A percentile compares a stretch with the other conserved stretches of the same genome.
Conservation (phyloP, 805 yeast species). For the Candida awuae region DNA sequence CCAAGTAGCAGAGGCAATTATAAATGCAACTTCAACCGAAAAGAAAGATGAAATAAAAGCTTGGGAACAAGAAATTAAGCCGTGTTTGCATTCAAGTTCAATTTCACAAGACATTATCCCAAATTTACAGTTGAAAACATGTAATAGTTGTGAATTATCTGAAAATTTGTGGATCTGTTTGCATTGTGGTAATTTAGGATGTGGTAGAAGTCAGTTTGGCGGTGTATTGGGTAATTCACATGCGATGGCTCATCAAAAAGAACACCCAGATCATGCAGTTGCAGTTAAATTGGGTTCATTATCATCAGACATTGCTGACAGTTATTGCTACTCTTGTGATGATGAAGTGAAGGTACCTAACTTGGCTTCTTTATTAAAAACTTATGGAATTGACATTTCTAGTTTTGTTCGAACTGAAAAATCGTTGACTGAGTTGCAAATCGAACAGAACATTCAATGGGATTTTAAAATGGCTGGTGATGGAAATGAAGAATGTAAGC, state of each 20-base stretch:
- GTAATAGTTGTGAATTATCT: constrained; percentile 52
- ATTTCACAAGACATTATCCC: constrained; percentile 33
- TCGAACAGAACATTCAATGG: constrained; percentile 91
- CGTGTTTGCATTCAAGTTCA: constrained; percentile 71
- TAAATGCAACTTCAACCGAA: constrained; percentile 51
- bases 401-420: constrained; percentile 70
- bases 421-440: constrained; percentile 76
- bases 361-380: constrained; percentile 38
- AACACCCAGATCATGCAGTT: constrained; percentile 52
- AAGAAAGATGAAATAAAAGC: constrained; percentile 66
- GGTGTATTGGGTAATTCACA: constrained; percentile 92
- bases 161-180: constrained; percentile 91
- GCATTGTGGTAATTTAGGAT: constrained; percentile 83
- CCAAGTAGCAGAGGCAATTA: constrained; percentile 35
- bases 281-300: constrained; percentile 90
- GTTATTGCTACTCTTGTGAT: constrained; percentile 81
- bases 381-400: constrained; percentile 60
- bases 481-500: constrained; percentile 54
- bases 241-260: constrained; percentile 65
- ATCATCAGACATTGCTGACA: constrained; percentile 70
- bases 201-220: constrained; percentile 94
- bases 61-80: constrained; percentile 82
- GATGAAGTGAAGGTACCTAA: constrained; percentile 80
- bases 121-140: constrained; percentile 34
- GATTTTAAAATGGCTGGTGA: constrained; percentile 75